Evolutionary conservation across 352 stramenopile species (phyloP), one percentile per base, ranked within the genome.

Genomic region (Phytophthora sp.): DNA sequence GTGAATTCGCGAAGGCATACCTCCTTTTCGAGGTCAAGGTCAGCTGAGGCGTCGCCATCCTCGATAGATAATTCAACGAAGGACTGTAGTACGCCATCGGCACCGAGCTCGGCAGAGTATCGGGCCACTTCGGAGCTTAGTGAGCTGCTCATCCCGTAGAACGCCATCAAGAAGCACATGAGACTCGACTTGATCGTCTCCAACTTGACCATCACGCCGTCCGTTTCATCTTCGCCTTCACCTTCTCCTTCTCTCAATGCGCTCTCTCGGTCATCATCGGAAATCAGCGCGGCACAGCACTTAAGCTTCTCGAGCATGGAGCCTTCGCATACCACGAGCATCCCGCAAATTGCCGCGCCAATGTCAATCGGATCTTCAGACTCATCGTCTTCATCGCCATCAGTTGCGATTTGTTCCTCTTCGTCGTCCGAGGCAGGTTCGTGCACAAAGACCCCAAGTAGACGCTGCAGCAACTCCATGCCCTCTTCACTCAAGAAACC

Each of bases 71-170:
- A 44, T 7, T 58, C 66, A 21, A 76, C 49, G 55, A 89, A 95
- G 1, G 80, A 82, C 27, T 75, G 75, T 4, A 95, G 49, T 3
- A 95, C 84, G n/a, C 77, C 80, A 7, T 90, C 79, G 0, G 84
- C 83, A 23, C 86, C 86, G 0, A 90, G 60, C 20, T 93, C 76
- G 0, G 86, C 83, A 0, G 84, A 95, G 42, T 84, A 88, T 2
- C 86, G 84, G 2, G 86, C 82, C 13, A 93, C 59, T 18, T 95
- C 86, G 1, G 80, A 78, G 30, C 81, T 90, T 11, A 91, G 54
- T 7, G 84, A 93, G 57, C 79, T 91, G 35, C 83, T 93, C 70
- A 95, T 90, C 26, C 81, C 86, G 64, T 93, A 95, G 47, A 95
- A 91, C 11, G 82, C 77, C 74, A 95, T 93, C 20, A 95, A 68